Evolutionary conservation across 805 yeast species (phyloP).

Genomic region (Zygoascus biomembranicola): DNA sequence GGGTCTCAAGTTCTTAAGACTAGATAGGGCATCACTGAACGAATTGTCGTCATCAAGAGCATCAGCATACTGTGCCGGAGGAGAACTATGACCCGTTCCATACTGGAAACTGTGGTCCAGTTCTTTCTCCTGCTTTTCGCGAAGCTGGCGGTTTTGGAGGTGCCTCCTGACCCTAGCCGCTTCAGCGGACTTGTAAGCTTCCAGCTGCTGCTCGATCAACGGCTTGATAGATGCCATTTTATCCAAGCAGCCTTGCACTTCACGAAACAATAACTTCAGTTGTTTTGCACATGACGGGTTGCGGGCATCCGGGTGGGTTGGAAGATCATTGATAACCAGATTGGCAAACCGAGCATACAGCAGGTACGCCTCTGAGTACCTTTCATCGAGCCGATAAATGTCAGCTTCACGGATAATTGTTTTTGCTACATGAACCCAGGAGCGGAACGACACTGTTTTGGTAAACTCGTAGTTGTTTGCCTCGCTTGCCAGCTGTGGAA

Average conservation of each 20-base stretch:
- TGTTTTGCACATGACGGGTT: constrained; percentile 14
- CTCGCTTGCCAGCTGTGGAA: constrained; percentile 33
- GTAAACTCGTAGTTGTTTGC: constrained; percentile 51
- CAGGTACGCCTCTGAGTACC: constrained; percentile 44
- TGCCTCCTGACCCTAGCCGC: constrained; percentile 1
- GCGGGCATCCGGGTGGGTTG: constrained; percentile 38
- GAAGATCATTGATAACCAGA: constrained; percentile 40
- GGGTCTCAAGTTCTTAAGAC: background rate
- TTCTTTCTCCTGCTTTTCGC: background rate
- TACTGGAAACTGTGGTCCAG: background rate
- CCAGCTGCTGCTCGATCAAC: constrained; percentile 15
- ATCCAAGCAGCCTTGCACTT: constrained; percentile 20
- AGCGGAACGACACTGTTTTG: constrained; percentile 38
- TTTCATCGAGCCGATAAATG: constrained; percentile 36
- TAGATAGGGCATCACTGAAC: background rate
- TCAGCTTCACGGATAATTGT: constrained; percentile 36
- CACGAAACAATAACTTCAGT: constrained; percentile 17
- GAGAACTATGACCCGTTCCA: background rate
- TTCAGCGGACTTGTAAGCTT: constrained; percentile 4
- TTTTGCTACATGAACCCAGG: constrained; percentile 49
- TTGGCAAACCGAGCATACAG: constrained; percentile 54
- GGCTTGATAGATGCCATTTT: constrained; percentile 22
- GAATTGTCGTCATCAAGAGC: background rate
- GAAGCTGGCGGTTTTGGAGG: background rate
- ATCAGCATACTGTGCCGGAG: background rate